Evolutionary conservation across 73 alveolate species (phyloP).

Genomic region (Paramecium primaurelia): DNA sequence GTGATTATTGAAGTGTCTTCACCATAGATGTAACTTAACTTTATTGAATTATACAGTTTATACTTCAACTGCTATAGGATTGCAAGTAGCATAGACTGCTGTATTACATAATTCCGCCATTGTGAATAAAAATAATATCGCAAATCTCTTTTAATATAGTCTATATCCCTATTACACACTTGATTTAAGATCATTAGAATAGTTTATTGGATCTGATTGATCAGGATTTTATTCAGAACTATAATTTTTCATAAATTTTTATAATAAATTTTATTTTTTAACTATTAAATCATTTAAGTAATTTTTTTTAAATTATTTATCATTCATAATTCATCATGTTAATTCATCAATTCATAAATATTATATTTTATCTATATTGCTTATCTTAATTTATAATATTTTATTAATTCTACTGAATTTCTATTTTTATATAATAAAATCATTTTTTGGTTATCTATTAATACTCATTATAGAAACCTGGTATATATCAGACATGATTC

Average conservation of each 20-base stretch:
- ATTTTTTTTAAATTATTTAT: neutral
- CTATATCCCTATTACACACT: neutral
- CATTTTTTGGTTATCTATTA: slow-evolving; percentile 58
- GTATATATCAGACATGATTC: neutral
- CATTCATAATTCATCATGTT: neutral
- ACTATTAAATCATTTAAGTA: slow-evolving; percentile 4
- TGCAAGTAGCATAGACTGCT: slow-evolving; percentile 47
- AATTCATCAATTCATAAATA: neutral
- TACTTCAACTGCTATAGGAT: slow-evolving; percentile 41
- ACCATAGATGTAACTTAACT: neutral
- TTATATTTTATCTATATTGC: neutral
- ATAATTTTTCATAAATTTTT: neutral
- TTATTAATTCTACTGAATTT: neutral
- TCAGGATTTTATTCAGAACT: neutral
- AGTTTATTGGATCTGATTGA: neutral
- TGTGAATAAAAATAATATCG: neutral
- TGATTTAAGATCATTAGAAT: neutral
- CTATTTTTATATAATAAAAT: neutral
- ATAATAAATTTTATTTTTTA: neutral
- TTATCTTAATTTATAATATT: neutral
- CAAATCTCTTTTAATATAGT: neutral
- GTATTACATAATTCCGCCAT: slow-evolving; percentile 51
- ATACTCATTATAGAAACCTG: slow-evolving; percentile 47
- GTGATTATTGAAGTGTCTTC: neutral
- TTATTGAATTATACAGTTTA: neutral